Base-by-base conservation (phyloP, 108 stramenopile genomes). In the Phaeodactylum tricornutum region DNA sequence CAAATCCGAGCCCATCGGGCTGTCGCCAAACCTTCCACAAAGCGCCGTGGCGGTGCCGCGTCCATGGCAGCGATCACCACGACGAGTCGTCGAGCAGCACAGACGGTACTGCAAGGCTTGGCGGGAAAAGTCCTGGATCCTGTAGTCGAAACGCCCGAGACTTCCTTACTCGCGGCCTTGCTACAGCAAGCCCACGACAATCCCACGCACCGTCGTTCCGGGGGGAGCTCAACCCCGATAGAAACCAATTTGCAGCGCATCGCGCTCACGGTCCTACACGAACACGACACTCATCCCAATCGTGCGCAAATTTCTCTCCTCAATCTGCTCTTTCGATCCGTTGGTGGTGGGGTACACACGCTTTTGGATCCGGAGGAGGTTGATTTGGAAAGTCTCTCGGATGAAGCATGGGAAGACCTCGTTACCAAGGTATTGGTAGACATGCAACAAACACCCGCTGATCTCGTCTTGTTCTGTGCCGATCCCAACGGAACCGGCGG, bases 261-360 rank as follows among this genome's bases (percentile, higher is more conserved):
- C 15, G 66, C 75, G 8, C 36, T 28, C 17, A 19, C 46, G 20
- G 27, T 75, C 26, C 47, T 77, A 47, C 19, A 32, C 11, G 31
- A 58, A 27, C 69, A 75, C 48, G 34, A 77, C 22, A 50, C 55
- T 1, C 60, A 77, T 39, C 53, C 85, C 6, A 84, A 81, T 57
- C 36, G 42, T 22, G 62, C 73, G 15, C 79, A 85, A 42, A 57
- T 78, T 28, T 17, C 40, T 17, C 51, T 87, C 9, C 39, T 83
- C 47, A 87, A 85, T 62, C 46, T 85, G 28, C 29, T 92, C n/a
- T 92, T 92, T 65, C 75, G 85, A 4, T 68, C 71, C 30, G 81
- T 87, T 34, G 91, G 86, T 3, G 91, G 83, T 2, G 40, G 61
- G 6, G 23, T 57, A 11, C 48, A 69, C 5, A 48, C 77, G 5